Evolutionary conservation across 768 basidiomycete species (phyloP).

Genomic region (Sarcomyxa edulis): DNA sequence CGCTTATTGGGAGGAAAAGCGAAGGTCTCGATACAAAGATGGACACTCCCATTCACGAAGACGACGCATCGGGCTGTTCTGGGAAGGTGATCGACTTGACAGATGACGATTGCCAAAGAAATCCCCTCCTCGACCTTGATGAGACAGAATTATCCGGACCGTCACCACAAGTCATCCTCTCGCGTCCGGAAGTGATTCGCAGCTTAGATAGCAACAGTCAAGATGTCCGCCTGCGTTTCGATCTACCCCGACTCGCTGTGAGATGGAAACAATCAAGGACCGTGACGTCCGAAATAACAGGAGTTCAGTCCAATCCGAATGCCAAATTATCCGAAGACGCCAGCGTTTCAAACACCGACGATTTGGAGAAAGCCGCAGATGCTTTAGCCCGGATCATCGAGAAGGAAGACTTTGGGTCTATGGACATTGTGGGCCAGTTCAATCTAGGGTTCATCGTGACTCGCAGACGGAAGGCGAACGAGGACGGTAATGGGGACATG

Average conservation of each 20-base stretch:
- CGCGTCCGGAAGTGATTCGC: conserved; percentile 37
- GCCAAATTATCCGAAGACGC: conserved; percentile 23
- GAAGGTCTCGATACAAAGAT: conserved; percentile 6
- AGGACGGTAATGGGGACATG: conserved; percentile 21
- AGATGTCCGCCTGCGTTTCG: conserved; percentile 27
- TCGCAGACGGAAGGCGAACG: conserved; percentile 43
- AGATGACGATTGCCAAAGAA: conserved; percentile 15
- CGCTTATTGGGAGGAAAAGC: conserved; percentile 10
- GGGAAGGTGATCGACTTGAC: conserved; percentile 14
- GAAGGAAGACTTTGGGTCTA: conserved; percentile 78
- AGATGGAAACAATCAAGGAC: not conserved
- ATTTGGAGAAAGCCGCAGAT: conserved; percentile 52
- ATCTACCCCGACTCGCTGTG: conserved; percentile 18
- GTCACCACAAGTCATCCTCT: conserved; percentile 13
- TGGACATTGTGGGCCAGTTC: conserved; percentile 92
- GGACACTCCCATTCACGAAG: conserved; percentile 7
- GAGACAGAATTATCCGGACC: conserved; percentile 10
- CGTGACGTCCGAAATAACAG: not conserved
- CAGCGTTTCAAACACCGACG: conserved; percentile 34
- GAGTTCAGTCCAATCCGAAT: too few species aligned
- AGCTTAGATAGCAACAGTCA: conserved; percentile 13
- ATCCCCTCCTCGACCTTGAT: conserved; percentile 11
- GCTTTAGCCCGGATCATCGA: conserved; percentile 80
- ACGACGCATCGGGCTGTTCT: conserved; percentile 12
- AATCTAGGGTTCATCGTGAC: conserved; percentile 93